These are phyloP conservation scores for Penicillium canariense DNA, from an alignment of 495 filamentous ascomycete genomes.

Conservation along the genomic window DNA sequence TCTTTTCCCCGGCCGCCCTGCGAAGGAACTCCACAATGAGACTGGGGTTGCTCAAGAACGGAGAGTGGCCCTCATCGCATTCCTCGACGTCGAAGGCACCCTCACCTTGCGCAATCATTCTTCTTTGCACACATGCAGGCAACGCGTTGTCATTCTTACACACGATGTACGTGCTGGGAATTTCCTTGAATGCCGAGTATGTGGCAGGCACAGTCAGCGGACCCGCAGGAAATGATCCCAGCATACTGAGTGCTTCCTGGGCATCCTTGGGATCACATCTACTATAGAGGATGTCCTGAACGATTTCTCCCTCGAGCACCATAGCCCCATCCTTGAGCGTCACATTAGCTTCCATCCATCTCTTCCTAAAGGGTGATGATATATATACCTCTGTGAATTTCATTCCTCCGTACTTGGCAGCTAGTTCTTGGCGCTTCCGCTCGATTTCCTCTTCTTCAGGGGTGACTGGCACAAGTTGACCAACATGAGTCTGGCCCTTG, in stretches of 20 bases:
- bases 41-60: conserved; percentile 28
- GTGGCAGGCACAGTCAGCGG: conserved; percentile 29
- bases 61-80: conserved; percentile 32
- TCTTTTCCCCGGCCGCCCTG: conserved; percentile 18
- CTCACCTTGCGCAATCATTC: conserved; percentile 28
- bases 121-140: conserved; percentile 17
- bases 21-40: conserved; percentile 29
- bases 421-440: conserved; percentile 16
- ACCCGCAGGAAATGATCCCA: conserved; percentile 26
- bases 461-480: conserved; percentile 19
- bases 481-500: conserved; percentile 22
- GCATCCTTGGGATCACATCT: conserved; percentile 23
- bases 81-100: conserved; percentile 26
- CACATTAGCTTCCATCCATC: too few relatives aligned
- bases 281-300: conserved; percentile 24
- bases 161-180: conserved; percentile 34
- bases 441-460: conserved; percentile 30
- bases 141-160: conserved; percentile 36
- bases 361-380: too few relatives aligned
- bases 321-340: conserved; percentile 30
- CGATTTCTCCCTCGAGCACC: conserved; percentile 11
- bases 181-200: conserved; percentile 27
- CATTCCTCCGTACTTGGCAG: conserved; percentile 18
- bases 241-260: conserved; percentile 19
- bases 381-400: conserved; percentile 16